Evolutionary conservation across 1,139 yeast genomes (phyloP), one percentile per base, ranked within the genome.

Genomic region (Chernovozyma sophiae-reginae): DNA sequence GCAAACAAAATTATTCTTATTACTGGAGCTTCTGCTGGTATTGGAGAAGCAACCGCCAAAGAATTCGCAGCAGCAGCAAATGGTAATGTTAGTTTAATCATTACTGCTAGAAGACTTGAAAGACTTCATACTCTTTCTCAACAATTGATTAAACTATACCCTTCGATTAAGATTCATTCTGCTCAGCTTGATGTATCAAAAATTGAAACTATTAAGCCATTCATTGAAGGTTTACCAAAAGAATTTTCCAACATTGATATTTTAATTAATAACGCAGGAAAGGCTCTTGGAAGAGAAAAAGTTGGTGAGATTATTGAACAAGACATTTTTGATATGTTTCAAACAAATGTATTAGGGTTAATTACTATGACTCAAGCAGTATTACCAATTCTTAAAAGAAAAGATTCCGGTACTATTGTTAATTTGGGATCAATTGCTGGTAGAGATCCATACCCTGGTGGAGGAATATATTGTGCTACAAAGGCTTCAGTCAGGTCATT

Each of bases 231-330:
- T 13, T 55, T 79, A 34, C 86, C 86, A 5, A 47, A 47, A 24
- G 83, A 75, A 26, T 79, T 77, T 51, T 57, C 69, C 31, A 78
- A 74, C 43, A 71, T 79, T 43, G 86, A 80, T 55, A 74, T 86
- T 26, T 68, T 86, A 40, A 65, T 86, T 43, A 86, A 86, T 66
- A 86, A 86, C 55, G 94, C 95, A 6, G 95, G 95, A 29, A 74
- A 81, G 60, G 95, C 92, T 2, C 64, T 77, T 34, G 95, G 95
- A 19, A 62, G 63, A 33, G 89, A 76, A 24, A 55, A 60, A 30
- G 85, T 85, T 22, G 94, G 92, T 12, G 65, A 64, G 2, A 72
- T 84, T 39, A 53, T 58, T 2, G 63, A 65, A 20, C 58, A 60
- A 2, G 92, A 84, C 47, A 67, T 85, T 34, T 69, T 71, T 35